A percentile compares a stretch with the other conserved stretches of the same genome.
Conservation (phyloP, 2,329 filamentous ascomycete species). For the Penicillium sp. region DNA sequence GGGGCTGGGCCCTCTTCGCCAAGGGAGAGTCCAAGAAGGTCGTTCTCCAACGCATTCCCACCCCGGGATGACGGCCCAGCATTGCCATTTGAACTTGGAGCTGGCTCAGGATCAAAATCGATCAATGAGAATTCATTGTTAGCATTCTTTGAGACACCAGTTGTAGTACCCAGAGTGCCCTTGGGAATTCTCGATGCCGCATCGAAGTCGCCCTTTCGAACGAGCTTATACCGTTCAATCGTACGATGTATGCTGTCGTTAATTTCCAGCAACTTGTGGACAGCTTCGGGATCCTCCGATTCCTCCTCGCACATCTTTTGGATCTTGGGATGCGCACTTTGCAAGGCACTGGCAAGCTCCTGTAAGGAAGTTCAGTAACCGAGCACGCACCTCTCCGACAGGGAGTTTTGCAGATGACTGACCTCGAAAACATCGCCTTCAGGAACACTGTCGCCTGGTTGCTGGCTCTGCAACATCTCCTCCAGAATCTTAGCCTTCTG, state of each 20-base stretch:
- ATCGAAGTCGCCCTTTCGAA: slow-evolving; percentile 92
- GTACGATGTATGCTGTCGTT: slow-evolving; percentile 99
- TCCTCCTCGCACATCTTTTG: slow-evolving; percentile 99
- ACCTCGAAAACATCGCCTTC: slow-evolving; percentile 70
- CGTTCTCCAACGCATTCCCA: slow-evolving; percentile 76
- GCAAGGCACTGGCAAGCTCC: slow-evolving; percentile 84
- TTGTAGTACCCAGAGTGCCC: slow-evolving; percentile 71
- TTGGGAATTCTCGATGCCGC: slow-evolving; percentile 80
- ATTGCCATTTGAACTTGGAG: slow-evolving; percentile 51
- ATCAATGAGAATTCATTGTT: slow-evolving; percentile 87
- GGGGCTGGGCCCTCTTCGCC: slow-evolving; percentile 70
- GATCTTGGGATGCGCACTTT: slow-evolving; percentile 96
- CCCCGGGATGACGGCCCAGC: slow-evolving; percentile 49
- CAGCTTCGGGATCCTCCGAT: slow-evolving; percentile 93
- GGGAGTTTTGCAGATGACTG: slow-evolving; percentile 10
- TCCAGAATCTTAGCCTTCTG: slow-evolving; percentile 91
- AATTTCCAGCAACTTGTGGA: slow-evolving; percentile 92
- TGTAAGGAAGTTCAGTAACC: slow-evolving; percentile 36
- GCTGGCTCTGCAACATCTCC: slow-evolving; percentile 84
- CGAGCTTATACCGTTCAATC: slow-evolving; percentile 89
- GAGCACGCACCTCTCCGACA: slow-evolving; percentile 4
- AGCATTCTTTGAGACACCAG: slow-evolving; percentile 64
- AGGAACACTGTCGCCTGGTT: slow-evolving; percentile 75
- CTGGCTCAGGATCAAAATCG: slow-evolving; percentile 67
- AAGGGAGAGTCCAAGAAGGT: slow-evolving; percentile 85